Percentiles rank a stretch among this genome's conserved stretches.
phyloP scores from a whole-genome alignment of 2,329 filamentous ascomycete genomes.

The Mycosphaerella sp. region DNA sequence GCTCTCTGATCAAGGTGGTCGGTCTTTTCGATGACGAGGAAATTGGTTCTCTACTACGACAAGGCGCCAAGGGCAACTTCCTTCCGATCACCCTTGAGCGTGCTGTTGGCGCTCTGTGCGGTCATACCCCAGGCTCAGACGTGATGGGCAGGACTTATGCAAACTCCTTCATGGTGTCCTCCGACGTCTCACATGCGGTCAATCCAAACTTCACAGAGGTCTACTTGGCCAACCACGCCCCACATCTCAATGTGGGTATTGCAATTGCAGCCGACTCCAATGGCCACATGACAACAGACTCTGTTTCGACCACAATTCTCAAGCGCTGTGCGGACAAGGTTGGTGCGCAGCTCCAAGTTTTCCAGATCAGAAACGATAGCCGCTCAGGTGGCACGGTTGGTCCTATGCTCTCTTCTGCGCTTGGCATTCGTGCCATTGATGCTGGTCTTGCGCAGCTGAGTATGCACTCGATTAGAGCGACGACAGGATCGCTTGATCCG shows the following conservation, averaged over 20 bases:
- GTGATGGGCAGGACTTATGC: slow-evolving; percentile 77
- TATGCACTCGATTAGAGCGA: slow-evolving; percentile 91
- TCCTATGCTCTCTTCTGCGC: slow-evolving; percentile 72
- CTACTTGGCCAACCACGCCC: slow-evolving; percentile 81
- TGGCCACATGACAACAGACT: slow-evolving; percentile 94
- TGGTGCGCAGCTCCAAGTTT: slow-evolving; percentile 69
- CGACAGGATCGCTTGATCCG: slow-evolving; percentile 77
- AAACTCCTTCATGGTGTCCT: slow-evolving; percentile 84
- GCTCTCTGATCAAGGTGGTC: slow-evolving; percentile 74
- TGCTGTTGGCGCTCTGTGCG: slow-evolving; percentile 62
- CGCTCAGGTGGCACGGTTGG: slow-evolving; percentile 92
- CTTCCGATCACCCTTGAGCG: slow-evolving; percentile 75
- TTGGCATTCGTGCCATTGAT: slow-evolving; percentile 78
- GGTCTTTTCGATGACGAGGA: slow-evolving; percentile 98
- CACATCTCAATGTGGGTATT: slow-evolving; percentile 81
- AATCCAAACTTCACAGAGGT: slow-evolving; percentile 86
- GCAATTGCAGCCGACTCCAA: slow-evolving; percentile 76
- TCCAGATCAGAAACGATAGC: slow-evolving; percentile 92
- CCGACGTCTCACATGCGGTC: slow-evolving; percentile 88
- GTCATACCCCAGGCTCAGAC: slow-evolving; percentile 41
- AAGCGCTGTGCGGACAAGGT: slow-evolving; percentile 69
- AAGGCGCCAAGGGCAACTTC: slow-evolving; percentile 87
- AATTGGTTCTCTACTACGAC: slow-evolving; percentile 82
- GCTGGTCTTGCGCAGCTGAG: slow-evolving; percentile 85
- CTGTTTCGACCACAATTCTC: slow-evolving; percentile 74